phyloP scores from a whole-genome alignment of 495 filamentous ascomycete species.

The Hyaloscypha hepaticicola region DNA sequence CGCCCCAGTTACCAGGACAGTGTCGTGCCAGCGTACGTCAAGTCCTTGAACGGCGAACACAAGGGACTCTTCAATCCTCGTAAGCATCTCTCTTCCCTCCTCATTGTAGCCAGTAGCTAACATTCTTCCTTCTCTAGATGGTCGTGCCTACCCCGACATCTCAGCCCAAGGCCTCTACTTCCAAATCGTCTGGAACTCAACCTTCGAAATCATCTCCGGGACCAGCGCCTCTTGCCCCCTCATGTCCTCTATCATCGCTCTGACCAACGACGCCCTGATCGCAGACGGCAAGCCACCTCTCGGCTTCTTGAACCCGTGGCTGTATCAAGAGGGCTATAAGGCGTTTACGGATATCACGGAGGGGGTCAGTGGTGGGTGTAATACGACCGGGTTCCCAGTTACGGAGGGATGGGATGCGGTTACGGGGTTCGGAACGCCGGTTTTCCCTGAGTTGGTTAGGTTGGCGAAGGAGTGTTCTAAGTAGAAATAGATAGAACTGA shows the following conservation, averaged over 20 bases:
- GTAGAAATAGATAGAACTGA: neutral
- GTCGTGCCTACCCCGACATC: slow-evolving; percentile 74
- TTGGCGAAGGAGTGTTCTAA: slow-evolving; percentile 13
- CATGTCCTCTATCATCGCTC: slow-evolving; percentile 49
- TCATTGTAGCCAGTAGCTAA: slow-evolving; percentile 35
- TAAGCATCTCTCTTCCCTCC: slow-evolving; percentile 10
- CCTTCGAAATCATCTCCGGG: slow-evolving; percentile 45
- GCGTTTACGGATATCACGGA: slow-evolving; percentile 59
- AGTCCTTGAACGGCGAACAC: slow-evolving; percentile 27
- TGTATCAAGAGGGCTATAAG: slow-evolving; percentile 58
- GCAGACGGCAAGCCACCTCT: slow-evolving; percentile 54
- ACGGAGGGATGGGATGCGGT: slow-evolving; percentile 64
- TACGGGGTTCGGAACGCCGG: slow-evolving; percentile 60
- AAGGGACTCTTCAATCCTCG: slow-evolving; percentile 24
- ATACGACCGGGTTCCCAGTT: slow-evolving; percentile 52
- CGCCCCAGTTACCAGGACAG: slow-evolving; percentile 63
- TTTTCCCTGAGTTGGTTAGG: slow-evolving; percentile 45
- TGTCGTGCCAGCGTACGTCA: slow-evolving; percentile 57
- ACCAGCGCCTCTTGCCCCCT: slow-evolving; percentile 39
- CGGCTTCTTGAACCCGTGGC: slow-evolving; percentile 61
- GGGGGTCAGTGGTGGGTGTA: slow-evolving; percentile 59
- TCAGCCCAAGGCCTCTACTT: slow-evolving; percentile 59
- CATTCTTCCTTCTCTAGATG: slow-evolving; percentile 49
- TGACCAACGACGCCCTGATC: slow-evolving; percentile 61
- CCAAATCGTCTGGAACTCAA: slow-evolving; percentile 44